Percentiles rank a stretch among this genome's conserved stretches.
Conservation (phyloP, 169 alveolate species). For the Plasmodium gallinaceum region DNA sequence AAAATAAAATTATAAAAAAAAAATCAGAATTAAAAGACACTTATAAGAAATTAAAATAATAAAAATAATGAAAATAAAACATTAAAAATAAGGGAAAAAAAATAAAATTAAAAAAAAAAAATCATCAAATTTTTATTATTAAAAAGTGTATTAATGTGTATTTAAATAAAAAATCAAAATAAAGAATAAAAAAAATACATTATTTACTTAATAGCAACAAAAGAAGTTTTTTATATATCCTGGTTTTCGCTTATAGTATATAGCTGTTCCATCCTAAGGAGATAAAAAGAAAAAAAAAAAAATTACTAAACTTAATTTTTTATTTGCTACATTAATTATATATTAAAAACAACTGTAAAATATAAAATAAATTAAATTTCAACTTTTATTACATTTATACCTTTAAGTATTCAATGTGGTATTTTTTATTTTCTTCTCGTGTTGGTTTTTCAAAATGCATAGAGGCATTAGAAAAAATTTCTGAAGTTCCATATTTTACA, state of each 20-base stretch:
- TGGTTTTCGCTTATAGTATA: conserved; percentile 47
- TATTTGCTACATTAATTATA: not conserved
- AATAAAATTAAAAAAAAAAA: not conserved
- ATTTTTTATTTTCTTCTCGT: conserved; percentile 17
- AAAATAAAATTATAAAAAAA: not conserved
- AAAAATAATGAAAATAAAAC: conserved; percentile 3
- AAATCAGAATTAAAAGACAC: not conserved
- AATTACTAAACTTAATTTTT: not conserved
- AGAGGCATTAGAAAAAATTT: conserved; percentile 5
- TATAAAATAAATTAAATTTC: not conserved
- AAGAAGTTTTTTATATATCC: conserved; percentile 42
- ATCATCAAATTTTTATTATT: not conserved
- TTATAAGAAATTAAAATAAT: not conserved
- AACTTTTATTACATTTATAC: conserved; percentile 3
- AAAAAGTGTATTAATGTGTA: conserved; percentile 8
- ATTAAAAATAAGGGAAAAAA: not conserved
- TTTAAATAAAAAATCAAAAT: conserved; percentile 5
- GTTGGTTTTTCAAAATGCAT: conserved; percentile 25
- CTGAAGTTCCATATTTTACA: conserved; percentile 36
- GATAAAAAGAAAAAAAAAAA: not conserved
- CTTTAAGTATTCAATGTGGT: conserved; percentile 60
- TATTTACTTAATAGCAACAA: conserved; percentile 30
- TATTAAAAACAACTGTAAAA: not conserved
- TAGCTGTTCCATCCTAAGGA: conserved; percentile 74
- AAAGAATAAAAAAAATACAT: not conserved